Evolutionary conservation across 2,329 filamentous ascomycete genomes (phyloP).

Genomic region (Arthroderma sp.): DNA sequence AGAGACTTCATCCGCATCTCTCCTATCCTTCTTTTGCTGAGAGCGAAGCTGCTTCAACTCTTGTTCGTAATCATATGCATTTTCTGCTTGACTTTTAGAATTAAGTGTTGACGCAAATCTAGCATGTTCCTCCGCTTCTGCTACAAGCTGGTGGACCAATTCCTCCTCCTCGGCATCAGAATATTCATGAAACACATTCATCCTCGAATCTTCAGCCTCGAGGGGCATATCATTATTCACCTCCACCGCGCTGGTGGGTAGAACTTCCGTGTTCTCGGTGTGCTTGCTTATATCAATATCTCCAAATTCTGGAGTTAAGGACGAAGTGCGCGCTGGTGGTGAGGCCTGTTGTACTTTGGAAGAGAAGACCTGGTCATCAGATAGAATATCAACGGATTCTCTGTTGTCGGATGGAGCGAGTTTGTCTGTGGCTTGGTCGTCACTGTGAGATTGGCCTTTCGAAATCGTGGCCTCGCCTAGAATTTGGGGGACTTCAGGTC

Average conservation of each 20-base stretch:
- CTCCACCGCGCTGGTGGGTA: neutral
- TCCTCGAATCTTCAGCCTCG: too few relatives aligned
- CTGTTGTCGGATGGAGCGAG: too few relatives aligned
- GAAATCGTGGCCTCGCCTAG: too few relatives aligned
- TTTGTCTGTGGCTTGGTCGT: too few relatives aligned
- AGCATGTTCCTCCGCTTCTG: conserved; percentile 86
- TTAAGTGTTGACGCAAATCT: conserved; percentile 83
- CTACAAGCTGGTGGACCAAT: conserved; percentile 69
- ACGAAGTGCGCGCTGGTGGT: too few relatives aligned
- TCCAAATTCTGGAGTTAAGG: conserved; percentile 39
- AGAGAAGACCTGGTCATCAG: too few relatives aligned
- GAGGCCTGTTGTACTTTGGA: too few relatives aligned
- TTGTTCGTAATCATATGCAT: conserved; percentile 66
- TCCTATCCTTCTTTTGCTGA: conserved; percentile 93
- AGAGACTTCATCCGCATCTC: conserved; percentile 93
- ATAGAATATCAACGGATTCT: too few relatives aligned
- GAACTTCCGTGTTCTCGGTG: neutral
- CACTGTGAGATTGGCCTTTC: too few relatives aligned
- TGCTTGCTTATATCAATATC: conserved; percentile 27
- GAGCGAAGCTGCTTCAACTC: conserved; percentile 75
- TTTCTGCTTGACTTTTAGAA: conserved; percentile 55
- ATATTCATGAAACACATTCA: conserved; percentile 34
- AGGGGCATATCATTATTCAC: conserved; percentile 6
- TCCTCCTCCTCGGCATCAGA: conserved; percentile 90
- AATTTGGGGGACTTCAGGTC: too few relatives aligned